Conservation (phyloP, 169 alveolate genomes). For the Plasmodium knowlesi region DNA sequence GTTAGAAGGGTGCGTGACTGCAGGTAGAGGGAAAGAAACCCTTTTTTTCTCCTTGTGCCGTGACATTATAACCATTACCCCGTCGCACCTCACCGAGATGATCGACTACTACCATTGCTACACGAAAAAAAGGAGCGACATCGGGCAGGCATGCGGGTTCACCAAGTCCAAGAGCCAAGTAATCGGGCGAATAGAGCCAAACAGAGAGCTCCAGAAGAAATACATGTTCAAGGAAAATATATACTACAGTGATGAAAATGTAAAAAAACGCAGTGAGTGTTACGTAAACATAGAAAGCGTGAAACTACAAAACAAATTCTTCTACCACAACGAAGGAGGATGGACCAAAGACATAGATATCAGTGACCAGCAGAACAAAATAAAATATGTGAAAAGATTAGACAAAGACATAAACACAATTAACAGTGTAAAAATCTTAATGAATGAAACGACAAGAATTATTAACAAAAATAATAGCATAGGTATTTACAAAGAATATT, state of each 20-base stretch:
- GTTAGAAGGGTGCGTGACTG: too few species aligned
- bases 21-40: too few species aligned
- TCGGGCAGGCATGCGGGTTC: constrained; percentile 13
- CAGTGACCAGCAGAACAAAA: constrained; percentile 59
- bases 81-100: not conserved
- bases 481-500: constrained; percentile 58
- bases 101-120: constrained; percentile 59
- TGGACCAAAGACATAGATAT: constrained; percentile 69
- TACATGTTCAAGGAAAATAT: constrained; percentile 39
- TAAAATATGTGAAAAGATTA: constrained; percentile 48
- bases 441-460: constrained; percentile 70
- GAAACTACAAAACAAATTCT: constrained; percentile 56
- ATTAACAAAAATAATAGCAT: constrained; percentile 71
- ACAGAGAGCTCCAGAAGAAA: constrained; percentile 33
- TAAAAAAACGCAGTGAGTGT: constrained; percentile 34
- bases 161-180: constrained; percentile 40
- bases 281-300: constrained; percentile 60
- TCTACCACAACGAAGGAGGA: constrained; percentile 73
- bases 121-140: constrained; percentile 40
- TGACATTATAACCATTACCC: too few species aligned
- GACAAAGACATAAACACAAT: constrained; percentile 46
- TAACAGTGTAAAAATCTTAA: constrained; percentile 47
- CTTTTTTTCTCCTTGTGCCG: not conserved
- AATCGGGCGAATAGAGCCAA: constrained; percentile 39
- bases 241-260: constrained; percentile 52